A percentile compares a stretch with the other conserved stretches of the same genome.
Conservation (phyloP, 768 basidiomycete genomes). For the Nidularia sp. region DNA sequence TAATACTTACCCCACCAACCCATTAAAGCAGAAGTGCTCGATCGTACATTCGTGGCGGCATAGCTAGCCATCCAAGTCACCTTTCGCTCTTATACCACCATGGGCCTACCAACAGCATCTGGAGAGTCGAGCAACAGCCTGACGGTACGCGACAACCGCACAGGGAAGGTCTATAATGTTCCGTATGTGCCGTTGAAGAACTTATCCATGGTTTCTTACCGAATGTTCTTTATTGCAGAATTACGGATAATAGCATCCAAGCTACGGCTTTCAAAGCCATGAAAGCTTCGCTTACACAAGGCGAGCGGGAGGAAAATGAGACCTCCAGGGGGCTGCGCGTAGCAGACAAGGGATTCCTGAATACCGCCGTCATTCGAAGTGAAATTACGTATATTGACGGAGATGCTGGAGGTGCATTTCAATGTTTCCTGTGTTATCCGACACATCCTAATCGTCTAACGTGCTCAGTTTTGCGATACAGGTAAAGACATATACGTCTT, state of each 20-base stretch:
- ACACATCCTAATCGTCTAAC: too few relatives aligned
- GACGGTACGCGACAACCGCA: constrained; percentile 80
- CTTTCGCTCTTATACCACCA: constrained; percentile 2
- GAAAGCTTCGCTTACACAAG: constrained; percentile 48
- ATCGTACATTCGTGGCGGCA: too few relatives aligned
- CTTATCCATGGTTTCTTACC: background rate
- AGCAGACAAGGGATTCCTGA: constrained; percentile 76
- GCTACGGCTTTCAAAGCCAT: constrained; percentile 82
- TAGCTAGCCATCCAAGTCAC: too few relatives aligned
- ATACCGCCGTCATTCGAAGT: constrained; percentile 77
- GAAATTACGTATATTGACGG: constrained; percentile 91
- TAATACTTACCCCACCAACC: too few relatives aligned
- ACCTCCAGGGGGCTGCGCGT: constrained; percentile 79
- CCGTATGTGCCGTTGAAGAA: constrained; percentile 46
- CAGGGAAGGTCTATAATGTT: constrained; percentile 70
- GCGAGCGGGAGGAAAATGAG: constrained; percentile 78
- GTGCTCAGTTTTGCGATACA: constrained; percentile 60
- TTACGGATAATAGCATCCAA: constrained; percentile 73
- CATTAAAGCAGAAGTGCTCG: too few relatives aligned
- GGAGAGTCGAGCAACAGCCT: constrained; percentile 30
- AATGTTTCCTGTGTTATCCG: background rate
- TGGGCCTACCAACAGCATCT: constrained; percentile 22
- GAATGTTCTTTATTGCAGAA: constrained; percentile 36
- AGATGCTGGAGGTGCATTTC: constrained; percentile 60
- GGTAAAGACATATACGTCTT: constrained; percentile 30